Base-by-base conservation (phyloP, 192 early-diverging fungal species). In the Entomortierella beljakovae region DNA sequence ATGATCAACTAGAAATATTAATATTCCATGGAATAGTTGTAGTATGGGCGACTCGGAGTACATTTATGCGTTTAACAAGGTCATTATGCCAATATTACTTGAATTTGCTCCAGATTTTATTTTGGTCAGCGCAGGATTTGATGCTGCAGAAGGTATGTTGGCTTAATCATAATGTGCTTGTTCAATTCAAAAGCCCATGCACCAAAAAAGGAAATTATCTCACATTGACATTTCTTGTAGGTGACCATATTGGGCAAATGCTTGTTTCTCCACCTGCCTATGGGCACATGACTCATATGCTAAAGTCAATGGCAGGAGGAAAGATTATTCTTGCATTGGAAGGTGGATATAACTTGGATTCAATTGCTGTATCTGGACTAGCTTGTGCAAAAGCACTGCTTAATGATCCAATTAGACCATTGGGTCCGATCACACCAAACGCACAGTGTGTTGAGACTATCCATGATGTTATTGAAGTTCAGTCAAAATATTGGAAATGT, bases 81-180 rank as follows among this genome's bases (percentile, higher is more conserved):
- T 98, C 11, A 71, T 97, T 16, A 84, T 98, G 83, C 96, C 97
- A 1, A 87, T 96, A 42, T 91, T 93, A 18, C 58, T 74, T 9
- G 94, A 97, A 77, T 97, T 96, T 79, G 64, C 68, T 6, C 97
- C 96, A 1, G 90, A 97, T 48, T 73, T 98, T 57, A 86, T 97
- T 22, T 85, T 91, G n/a, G 95, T 98, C 9, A 92, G 94, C 1
- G 89, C 93, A 18, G 97, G 97, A 2, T 98, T 97, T 70, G 97
- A 98, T 81, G 95, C 94, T 1, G 95, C 95, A 4, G 64, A 71
- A 81, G 82, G 82, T 84, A 66, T 20, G 1, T 6, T 46, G n/a
- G 18, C 10, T 9, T 13, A 13, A 18, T 43, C 9, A 9, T 52
- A 7, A 7, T 23, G 22, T 7, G 23, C 50, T 23, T 52, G 13